These are phyloP conservation scores for Phalaenopsis equestris DNA, from an alignment of 106 monocot species.

Conservation along the genomic window DNA sequence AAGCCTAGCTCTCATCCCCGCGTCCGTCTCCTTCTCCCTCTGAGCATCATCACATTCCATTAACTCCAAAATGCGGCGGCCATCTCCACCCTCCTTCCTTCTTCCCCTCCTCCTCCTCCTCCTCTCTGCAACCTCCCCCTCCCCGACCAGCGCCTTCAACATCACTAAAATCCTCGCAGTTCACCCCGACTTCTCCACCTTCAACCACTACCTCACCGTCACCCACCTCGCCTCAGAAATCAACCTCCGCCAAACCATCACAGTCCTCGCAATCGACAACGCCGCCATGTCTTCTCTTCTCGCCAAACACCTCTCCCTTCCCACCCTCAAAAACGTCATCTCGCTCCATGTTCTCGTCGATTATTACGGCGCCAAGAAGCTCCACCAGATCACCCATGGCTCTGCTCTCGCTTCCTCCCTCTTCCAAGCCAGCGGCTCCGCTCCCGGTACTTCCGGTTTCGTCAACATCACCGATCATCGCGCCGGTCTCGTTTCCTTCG, in stretches of 20 bases:
- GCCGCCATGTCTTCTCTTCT: constrained; percentile 41
- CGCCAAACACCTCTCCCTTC: constrained; percentile 29
- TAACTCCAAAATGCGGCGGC: neutral
- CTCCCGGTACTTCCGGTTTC: constrained; percentile 41
- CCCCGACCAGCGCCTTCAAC: constrained; percentile 30
- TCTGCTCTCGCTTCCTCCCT: constrained; percentile 32
- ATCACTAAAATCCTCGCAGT: constrained; percentile 46
- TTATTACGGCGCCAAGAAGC: constrained; percentile 50
- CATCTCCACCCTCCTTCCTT: neutral
- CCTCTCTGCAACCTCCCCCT: neutral
- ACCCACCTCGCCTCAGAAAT: constrained; percentile 52
- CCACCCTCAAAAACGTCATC: constrained; percentile 42
- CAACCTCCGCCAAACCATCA: constrained; percentile 48
- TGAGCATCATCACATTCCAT: no score
- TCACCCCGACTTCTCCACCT: constrained; percentile 62
- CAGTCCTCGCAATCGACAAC: constrained; percentile 56
- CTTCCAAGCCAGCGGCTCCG: constrained; percentile 49
- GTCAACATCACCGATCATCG: constrained; percentile 47
- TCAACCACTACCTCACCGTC: constrained; percentile 66
- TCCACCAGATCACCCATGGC: constrained; percentile 49
- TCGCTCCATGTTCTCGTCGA: constrained; percentile 53
- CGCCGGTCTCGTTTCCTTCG: constrained; percentile 30
- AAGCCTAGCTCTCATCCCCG: neutral
- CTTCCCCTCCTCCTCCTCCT: neutral
- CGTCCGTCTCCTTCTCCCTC: neutral